Evolutionary conservation across 2,329 filamentous ascomycete genomes (phyloP).

Genomic region (Aphanocladium album): DNA sequence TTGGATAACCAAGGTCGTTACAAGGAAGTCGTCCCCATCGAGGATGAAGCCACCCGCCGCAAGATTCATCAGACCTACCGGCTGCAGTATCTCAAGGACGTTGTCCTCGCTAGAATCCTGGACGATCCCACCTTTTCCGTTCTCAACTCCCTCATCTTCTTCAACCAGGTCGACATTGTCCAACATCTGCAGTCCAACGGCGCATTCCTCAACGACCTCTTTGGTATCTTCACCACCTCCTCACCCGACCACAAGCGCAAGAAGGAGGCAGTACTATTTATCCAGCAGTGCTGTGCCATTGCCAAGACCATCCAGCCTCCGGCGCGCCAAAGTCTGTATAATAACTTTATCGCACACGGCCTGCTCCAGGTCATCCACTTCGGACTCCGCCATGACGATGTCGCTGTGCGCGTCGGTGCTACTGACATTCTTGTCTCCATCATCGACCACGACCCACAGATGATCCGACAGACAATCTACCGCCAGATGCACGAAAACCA

Average conservation of each 20-base stretch:
- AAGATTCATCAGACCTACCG: conserved; percentile 98
- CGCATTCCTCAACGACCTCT: conserved; percentile 76
- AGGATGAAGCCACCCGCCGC: conserved; percentile 70
- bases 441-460: conserved; percentile 90
- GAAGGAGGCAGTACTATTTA: conserved; percentile 92
- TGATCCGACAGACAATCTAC: conserved; percentile 91
- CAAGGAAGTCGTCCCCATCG: conserved; percentile 93
- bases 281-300: conserved; percentile 91
- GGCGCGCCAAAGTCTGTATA: conserved; percentile 74
- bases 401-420: conserved; percentile 81
- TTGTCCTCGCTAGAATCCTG: conserved; percentile 92
- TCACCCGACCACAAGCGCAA: conserved; percentile 65
- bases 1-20: conserved; percentile 82
- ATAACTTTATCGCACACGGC: conserved; percentile 83
- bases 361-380: conserved; percentile 88
- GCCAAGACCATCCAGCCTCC: conserved; percentile 90
- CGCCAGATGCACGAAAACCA: conserved; percentile 85
- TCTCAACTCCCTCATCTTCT: conserved; percentile 96
- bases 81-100: conserved; percentile 93
- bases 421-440: conserved; percentile 91
- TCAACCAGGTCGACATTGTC: conserved; percentile 97
- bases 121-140: conserved; percentile 98
- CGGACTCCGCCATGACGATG: conserved; percentile 78
- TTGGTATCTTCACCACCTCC: conserved; percentile 71
- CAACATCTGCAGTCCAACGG: conserved; percentile 84